These are phyloP conservation scores for Garcia nutans DNA, from an alignment of 345 rosid genomes.

Conservation along the genomic window DNA sequence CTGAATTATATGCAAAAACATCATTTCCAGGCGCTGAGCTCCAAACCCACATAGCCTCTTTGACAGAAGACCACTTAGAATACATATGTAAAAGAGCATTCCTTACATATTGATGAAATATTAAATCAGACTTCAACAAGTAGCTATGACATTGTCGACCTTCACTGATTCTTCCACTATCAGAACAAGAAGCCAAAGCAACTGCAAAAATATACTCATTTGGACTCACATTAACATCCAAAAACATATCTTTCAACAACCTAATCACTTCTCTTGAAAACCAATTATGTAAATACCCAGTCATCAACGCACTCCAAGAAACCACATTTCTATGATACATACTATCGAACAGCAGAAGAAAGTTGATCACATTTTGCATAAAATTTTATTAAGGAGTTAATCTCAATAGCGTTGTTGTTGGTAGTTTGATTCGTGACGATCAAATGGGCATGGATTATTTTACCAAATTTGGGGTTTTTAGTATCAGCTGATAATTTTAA, in stretches of 20 bases:
- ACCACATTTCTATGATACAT: conserved; percentile 59
- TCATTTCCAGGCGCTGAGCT: conserved; percentile 44
- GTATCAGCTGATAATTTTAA: conserved; percentile 53
- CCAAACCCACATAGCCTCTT: conserved; percentile 45
- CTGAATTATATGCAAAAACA: conserved; percentile 49
- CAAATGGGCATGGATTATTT: conserved; percentile 60
- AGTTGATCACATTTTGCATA: conserved; percentile 53
- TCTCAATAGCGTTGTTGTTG: conserved; percentile 5
- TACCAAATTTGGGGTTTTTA: conserved; percentile 41
- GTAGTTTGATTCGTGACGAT: conserved; percentile 30
- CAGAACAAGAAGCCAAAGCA: conserved; percentile 58
- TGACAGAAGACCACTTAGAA: conserved; percentile 36
- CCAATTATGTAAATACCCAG: conserved; percentile 59
- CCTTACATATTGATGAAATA: conserved; percentile 56
- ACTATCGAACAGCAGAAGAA: conserved; percentile 52
- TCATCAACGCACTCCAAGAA: conserved; percentile 75
- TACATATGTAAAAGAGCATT: conserved; percentile 62
- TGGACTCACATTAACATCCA: conserved; percentile 34
- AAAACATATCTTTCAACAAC: conserved; percentile 54
- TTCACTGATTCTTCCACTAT: conserved; percentile 40
- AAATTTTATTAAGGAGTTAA: conserved; percentile 53
- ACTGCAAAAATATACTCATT: conserved; percentile 62
- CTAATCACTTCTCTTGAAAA: conserved; percentile 44
- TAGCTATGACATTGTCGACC: conserved; percentile 70
- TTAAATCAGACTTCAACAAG: conserved; percentile 58